Percentiles rank a stretch among this genome's conserved stretches.
These are phyloP conservation scores for Phycomyces nitens DNA, from an alignment of 192 early-diverging fungal genomes.

Conservation along the genomic window DNA sequence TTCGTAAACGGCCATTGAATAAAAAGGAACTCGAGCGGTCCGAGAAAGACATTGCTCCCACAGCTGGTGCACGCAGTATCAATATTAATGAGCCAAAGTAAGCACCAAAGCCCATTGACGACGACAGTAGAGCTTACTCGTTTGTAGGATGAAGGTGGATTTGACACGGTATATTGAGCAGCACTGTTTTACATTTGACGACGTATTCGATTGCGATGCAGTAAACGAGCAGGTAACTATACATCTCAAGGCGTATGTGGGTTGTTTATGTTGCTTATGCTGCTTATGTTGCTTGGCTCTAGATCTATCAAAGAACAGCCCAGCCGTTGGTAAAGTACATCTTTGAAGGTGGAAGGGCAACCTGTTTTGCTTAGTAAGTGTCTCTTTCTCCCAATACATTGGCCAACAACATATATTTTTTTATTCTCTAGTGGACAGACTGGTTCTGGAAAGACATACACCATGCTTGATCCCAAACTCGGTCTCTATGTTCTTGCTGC, in stretches of 20 bases:
- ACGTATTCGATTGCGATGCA: constrained; percentile 84
- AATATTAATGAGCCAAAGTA: constrained; percentile 94
- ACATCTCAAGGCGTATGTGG: too few species aligned
- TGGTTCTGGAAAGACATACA: constrained; percentile 86
- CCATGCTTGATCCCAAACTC: constrained; percentile 87
- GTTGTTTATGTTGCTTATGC: too few species aligned
- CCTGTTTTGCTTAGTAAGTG: constrained; percentile 96
- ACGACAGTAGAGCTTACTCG: neutral
- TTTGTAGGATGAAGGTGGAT: constrained; percentile 83
- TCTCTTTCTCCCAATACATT: too few species aligned
- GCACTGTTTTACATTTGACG: constrained; percentile 93
- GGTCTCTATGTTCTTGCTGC: constrained; percentile 94
- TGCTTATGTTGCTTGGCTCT: too few species aligned
- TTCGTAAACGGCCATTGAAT: constrained; percentile 92
- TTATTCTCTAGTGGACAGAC: constrained; percentile 82
- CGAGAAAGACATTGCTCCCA: constrained; percentile 83
- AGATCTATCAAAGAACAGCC: constrained; percentile 82
- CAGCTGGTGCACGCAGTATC: constrained; percentile 65
- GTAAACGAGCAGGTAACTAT: constrained; percentile 78
- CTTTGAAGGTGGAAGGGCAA: constrained; percentile 94
- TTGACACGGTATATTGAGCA: constrained; percentile 95
- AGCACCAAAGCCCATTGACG: constrained; percentile 12
- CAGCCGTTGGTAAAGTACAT: constrained; percentile 92
- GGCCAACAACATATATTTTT: too few species aligned
- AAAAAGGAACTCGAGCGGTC: constrained; percentile 75